phyloP scores from a whole-genome alignment of 495 filamentous ascomycete species.

The Podospora sp. region DNA sequence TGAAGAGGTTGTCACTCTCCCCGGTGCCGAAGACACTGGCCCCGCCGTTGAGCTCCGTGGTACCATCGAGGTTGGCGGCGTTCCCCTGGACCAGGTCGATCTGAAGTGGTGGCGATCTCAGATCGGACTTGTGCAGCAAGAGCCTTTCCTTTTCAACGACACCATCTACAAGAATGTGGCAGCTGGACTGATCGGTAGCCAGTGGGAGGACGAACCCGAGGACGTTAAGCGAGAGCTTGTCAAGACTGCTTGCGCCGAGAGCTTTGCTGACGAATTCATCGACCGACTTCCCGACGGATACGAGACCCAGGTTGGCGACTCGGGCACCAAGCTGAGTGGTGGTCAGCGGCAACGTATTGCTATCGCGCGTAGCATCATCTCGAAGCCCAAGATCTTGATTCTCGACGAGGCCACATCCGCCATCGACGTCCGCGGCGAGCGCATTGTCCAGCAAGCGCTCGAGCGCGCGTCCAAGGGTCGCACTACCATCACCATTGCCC shows the following conservation, averaged over 20 bases:
- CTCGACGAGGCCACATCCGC: slow-evolving; percentile 83
- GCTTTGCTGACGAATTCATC: slow-evolving; percentile 62
- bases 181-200: slow-evolving; percentile 61
- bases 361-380: slow-evolving; percentile 70
- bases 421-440: slow-evolving; percentile 71
- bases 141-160: slow-evolving; percentile 75
- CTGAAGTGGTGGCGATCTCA: slow-evolving; percentile 68
- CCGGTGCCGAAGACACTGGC: slow-evolving; percentile 39
- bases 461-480: slow-evolving; percentile 66
- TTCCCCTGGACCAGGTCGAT: slow-evolving; percentile 57
- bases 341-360: slow-evolving; percentile 70
- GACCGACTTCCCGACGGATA: slow-evolving; percentile 63
- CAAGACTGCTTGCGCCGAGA: slow-evolving; percentile 58
- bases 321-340: slow-evolving; percentile 52
- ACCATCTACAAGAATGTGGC: slow-evolving; percentile 67
- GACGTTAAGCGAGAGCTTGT: slow-evolving; percentile 57
- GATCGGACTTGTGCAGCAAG: slow-evolving; percentile 71
- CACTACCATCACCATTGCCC: slow-evolving; percentile 80
- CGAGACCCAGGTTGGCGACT: slow-evolving; percentile 57
- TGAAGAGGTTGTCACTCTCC: slow-evolving; percentile 26
- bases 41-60: slow-evolving; percentile 49
- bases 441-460: slow-evolving; percentile 69
- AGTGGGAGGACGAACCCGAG: slow-evolving; percentile 55
- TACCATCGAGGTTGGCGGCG: slow-evolving; percentile 56
- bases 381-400: slow-evolving; percentile 76